A percentile compares a stretch with the other conserved stretches of the same genome.
phyloP scores from a whole-genome alignment of 805 yeast genomes.

The Sungouiozyma intestinalis region DNA sequence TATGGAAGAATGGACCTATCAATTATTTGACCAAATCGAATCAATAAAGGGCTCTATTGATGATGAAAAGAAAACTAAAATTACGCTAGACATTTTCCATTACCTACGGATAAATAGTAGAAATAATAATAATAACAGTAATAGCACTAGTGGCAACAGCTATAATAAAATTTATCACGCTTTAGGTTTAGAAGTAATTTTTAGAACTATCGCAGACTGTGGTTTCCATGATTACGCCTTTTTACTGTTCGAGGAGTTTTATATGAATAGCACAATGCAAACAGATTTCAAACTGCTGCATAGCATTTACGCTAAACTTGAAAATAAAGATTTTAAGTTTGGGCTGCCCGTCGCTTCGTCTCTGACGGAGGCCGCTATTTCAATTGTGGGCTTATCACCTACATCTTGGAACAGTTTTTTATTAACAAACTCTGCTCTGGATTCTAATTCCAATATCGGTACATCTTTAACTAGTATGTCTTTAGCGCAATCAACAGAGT shows the following conservation, averaged over 20 bases:
- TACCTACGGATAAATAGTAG: constrained; percentile 21
- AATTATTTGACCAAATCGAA: neutral
- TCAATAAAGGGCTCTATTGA: constrained; percentile 4
- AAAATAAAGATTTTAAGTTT: constrained; percentile 50
- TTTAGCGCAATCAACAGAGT: constrained; percentile 33
- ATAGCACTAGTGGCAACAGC: no score
- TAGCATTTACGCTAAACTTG: constrained; percentile 40
- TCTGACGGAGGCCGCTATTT: constrained; percentile 39
- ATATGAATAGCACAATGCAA: constrained; percentile 2
- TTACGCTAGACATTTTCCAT: constrained; percentile 19
- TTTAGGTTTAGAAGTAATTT: constrained; percentile 11
- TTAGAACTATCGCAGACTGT: constrained; percentile 7
- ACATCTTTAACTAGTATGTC: constrained; percentile 1
- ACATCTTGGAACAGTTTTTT: constrained; percentile 35
- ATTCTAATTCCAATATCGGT: constrained; percentile 27
- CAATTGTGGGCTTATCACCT: constrained; percentile 27
- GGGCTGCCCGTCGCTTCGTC: constrained; percentile 57
- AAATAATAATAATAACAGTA: constrained; percentile 7
- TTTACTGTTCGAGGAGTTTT: constrained; percentile 29
- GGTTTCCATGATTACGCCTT: constrained; percentile 26
- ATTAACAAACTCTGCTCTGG: constrained; percentile 48
- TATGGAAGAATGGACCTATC: constrained; percentile 1
- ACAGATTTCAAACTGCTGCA: constrained; percentile 12
- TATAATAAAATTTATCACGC: constrained; percentile 13
- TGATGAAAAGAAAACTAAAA: constrained; percentile 6